A percentile compares a stretch with the other conserved stretches of the same genome.
These are phyloP conservation scores for Leccinum boreale DNA, from an alignment of 768 basidiomycete species.

Conservation along the genomic window DNA sequence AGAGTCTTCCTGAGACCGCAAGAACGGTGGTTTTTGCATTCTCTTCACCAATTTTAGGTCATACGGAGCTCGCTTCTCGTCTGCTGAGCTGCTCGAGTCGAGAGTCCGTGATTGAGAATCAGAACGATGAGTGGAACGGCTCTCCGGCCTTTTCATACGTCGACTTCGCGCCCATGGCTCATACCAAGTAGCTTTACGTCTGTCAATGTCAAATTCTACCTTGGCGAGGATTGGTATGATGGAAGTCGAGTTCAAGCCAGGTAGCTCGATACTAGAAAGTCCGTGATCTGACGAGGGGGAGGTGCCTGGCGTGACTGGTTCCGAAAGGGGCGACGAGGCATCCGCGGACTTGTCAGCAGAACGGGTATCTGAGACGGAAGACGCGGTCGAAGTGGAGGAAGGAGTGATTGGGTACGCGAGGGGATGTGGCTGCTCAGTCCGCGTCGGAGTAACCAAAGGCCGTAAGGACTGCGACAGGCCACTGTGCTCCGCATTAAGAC, in stretches of 20 bases:
- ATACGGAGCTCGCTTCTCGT: conserved; percentile 39
- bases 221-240: conserved; percentile 86
- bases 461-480: conserved; percentile 35
- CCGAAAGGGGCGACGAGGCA: conserved; percentile 42
- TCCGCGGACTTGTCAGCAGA: conserved; percentile 48
- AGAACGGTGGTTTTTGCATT: conserved; percentile 39
- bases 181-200: conserved; percentile 76
- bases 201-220: conserved; percentile 93
- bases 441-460: conserved; percentile 45
- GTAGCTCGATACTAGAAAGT: conserved; percentile 55
- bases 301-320: conserved; percentile 54
- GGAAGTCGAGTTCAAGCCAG: conserved; percentile 60
- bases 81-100: conserved; percentile 21
- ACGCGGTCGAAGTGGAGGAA: conserved; percentile 24
- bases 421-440: conserved; percentile 38
- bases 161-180: conserved; percentile 77
- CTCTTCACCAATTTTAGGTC: conserved; percentile 50
- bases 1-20: conserved; percentile 23
- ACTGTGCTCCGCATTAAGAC: conserved; percentile 38
- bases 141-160: conserved; percentile 52
- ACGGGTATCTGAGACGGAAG: conserved; percentile 41
- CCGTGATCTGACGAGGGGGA: conserved; percentile 39
- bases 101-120: conserved; percentile 20
- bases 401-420: not conserved
- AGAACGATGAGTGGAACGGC: conserved; percentile 31